Conservation (phyloP, 2,329 filamentous ascomycete genomes). For the Alternaria sp. region DNA sequence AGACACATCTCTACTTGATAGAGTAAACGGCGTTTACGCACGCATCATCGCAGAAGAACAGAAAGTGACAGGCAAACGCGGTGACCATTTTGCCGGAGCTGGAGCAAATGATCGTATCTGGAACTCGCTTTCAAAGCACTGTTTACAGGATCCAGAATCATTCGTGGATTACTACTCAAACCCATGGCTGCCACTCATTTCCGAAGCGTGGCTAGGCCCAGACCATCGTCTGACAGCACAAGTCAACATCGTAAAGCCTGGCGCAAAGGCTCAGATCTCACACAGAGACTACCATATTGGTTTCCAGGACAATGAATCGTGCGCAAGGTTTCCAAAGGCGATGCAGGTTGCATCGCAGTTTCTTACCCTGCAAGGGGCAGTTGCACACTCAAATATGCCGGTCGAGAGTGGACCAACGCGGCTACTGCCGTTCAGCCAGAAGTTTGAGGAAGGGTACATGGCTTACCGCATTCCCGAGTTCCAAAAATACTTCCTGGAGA, state of each 20-base stretch:
- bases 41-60: constrained; percentile 58
- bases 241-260: constrained; percentile 69
- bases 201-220: constrained; percentile 66
- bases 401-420: constrained; percentile 66
- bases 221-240: constrained; percentile 68
- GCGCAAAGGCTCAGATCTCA: constrained; percentile 64
- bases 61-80: constrained; percentile 56
- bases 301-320: constrained; percentile 62
- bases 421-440: constrained; percentile 68
- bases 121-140: constrained; percentile 72
- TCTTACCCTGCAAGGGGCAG: constrained; percentile 69
- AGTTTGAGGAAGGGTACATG: constrained; percentile 65
- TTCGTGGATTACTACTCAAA: constrained; percentile 69
- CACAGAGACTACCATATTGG: constrained; percentile 72
- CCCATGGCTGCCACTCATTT: constrained; percentile 64
- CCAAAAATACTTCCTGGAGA: constrained; percentile 61
- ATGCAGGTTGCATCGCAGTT: constrained; percentile 65
- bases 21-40: constrained; percentile 34
- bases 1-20: constrained; percentile 45
- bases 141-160: constrained; percentile 59
- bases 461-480: constrained; percentile 65
- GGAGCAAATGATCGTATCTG: constrained; percentile 69
- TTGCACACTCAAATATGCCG: constrained; percentile 70
- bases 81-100: constrained; percentile 68
- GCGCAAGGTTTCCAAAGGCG: constrained; percentile 59